Conservation (phyloP, 75 land plant species). For the Selaginella tamariscina region DNA sequence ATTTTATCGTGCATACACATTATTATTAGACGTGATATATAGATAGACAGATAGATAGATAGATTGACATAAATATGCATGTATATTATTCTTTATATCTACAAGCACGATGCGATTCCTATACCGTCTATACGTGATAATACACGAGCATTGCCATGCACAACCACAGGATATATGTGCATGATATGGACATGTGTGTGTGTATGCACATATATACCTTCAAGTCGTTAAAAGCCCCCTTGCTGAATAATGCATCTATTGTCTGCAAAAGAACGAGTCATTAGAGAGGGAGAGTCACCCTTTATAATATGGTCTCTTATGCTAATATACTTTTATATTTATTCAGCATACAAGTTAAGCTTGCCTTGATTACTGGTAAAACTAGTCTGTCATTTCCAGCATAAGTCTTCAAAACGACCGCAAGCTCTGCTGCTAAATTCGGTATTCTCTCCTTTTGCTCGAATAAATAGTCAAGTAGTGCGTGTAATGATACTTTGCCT, state of each 20-base stretch:
- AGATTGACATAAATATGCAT: too few species aligned
- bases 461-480: conserved; percentile 63
- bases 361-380: conserved; percentile 78
- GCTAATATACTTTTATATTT: neutral
- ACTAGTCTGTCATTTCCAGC: conserved; percentile 65
- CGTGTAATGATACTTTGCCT: conserved; percentile 54
- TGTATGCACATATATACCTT: too few species aligned
- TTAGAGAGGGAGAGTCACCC: neutral
- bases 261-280: conserved; percentile 43
- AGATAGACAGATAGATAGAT: too few species aligned
- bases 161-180: too few species aligned
- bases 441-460: conserved; percentile 13
- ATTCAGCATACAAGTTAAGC: neutral
- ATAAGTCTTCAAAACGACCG: conserved; percentile 47
- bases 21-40: too few species aligned
- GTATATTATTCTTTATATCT: too few species aligned
- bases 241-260: conserved; percentile 70
- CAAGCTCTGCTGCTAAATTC: conserved; percentile 40
- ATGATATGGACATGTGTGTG: too few species aligned
- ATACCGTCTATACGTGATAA: too few species aligned
- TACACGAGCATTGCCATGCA: too few species aligned
- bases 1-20: too few species aligned
- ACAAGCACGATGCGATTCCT: too few species aligned
- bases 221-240: conserved; percentile 43
- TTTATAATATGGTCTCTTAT: too few species aligned